Percentiles rank a stretch among this genome's conserved stretches.
phyloP scores from a whole-genome alignment of 2,329 filamentous ascomycete species.

The Nemania abortiva region DNA sequence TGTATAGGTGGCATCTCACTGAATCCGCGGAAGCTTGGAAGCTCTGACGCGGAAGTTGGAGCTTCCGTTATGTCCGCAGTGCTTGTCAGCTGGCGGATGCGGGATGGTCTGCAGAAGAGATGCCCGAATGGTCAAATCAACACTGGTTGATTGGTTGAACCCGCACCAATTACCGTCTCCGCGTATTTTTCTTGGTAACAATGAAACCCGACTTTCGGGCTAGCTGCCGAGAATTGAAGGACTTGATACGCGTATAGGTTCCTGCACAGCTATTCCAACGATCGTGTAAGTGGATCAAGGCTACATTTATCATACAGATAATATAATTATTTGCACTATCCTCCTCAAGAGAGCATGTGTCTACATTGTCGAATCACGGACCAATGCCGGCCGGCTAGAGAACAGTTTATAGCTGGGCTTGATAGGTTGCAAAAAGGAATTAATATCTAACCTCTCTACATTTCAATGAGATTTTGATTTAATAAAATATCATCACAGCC shows the following conservation, averaged over 20 bases:
- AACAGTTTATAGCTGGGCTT: neutral
- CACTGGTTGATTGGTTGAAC: conserved; percentile 33
- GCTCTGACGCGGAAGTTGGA: conserved; percentile 39
- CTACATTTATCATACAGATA: neutral
- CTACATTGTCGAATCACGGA: too few species aligned
- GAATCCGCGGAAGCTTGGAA: conserved; percentile 24
- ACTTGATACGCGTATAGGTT: neutral
- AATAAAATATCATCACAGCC: neutral
- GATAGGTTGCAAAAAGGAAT: too few species aligned
- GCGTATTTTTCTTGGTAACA: neutral
- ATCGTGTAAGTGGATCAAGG: neutral
- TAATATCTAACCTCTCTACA: too few species aligned
- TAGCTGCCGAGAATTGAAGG: conserved; percentile 17
- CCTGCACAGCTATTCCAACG: too few species aligned
- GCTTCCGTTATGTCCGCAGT: conserved; percentile 35
- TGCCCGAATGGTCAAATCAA: conserved; percentile 31
- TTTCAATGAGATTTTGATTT: neutral
- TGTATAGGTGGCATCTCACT: conserved; percentile 39
- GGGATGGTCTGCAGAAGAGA: conserved; percentile 17
- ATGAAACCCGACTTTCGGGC: conserved; percentile 26
- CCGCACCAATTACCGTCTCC: neutral
- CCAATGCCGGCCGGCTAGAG: too few species aligned
- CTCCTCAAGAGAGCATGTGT: too few species aligned
- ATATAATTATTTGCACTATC: too few species aligned
- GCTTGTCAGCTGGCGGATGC: conserved; percentile 27